phyloP scores from a whole-genome alignment of 768 basidiomycete genomes.

The Panellus pusillus region DNA sequence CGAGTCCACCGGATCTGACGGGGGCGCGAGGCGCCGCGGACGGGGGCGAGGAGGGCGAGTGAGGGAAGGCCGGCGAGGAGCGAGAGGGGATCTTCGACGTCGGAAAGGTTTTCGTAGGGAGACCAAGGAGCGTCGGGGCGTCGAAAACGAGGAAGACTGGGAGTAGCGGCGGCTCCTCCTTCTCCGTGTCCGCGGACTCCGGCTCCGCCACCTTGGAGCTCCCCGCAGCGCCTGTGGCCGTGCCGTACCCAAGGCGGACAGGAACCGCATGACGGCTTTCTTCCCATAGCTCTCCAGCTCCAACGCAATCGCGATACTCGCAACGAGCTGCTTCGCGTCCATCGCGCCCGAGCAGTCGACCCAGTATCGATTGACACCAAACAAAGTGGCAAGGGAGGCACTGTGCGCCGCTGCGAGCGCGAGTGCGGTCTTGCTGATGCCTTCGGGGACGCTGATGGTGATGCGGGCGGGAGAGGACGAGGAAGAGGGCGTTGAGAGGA shows the following conservation, averaged over 20 bases:
- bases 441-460: neutral
- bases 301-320: neutral
- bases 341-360: slow-evolving; percentile 11
- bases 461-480: slow-evolving; percentile 4
- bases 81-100: slow-evolving; percentile 15
- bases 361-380: slow-evolving; percentile 5
- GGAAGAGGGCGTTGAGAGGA: neutral
- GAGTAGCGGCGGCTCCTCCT: neutral
- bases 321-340: slow-evolving; percentile 7
- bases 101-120: slow-evolving; percentile 10
- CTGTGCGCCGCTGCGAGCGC: slow-evolving; percentile 12
- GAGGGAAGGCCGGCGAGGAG: slow-evolving; percentile 12
- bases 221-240: too few species aligned
- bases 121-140: slow-evolving; percentile 10
- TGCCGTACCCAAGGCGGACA: neutral
- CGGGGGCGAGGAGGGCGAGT: slow-evolving; percentile 12
- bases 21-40: slow-evolving; percentile 16
- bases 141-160: slow-evolving; percentile 12
- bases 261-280: slow-evolving; percentile 4
- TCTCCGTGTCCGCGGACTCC: neutral
- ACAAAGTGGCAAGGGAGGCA: neutral
- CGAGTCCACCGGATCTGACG: slow-evolving; percentile 20
- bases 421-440: slow-evolving; percentile 17
- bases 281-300: neutral
- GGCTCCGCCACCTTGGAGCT: too few species aligned